Evolutionary conservation across 2,329 filamentous ascomycete genomes (phyloP).

Genomic region (Aspergillus brasiliensis): DNA sequence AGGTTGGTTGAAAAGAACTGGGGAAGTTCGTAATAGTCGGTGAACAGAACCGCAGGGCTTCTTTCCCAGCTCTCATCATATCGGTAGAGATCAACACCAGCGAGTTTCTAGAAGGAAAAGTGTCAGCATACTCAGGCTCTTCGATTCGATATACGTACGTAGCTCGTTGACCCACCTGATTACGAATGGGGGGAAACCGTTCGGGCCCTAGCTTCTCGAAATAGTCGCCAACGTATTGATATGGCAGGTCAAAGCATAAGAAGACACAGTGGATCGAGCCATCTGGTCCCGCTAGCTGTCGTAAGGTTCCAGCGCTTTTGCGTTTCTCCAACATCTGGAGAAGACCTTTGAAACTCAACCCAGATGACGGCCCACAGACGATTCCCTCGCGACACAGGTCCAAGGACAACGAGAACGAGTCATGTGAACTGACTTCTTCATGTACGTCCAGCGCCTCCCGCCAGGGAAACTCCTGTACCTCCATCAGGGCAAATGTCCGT

Average conservation of each 20-base stretch:
- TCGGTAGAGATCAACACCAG: constrained; percentile 54
- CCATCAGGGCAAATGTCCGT: constrained; percentile 54
- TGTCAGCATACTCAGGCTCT: constrained; percentile 7
- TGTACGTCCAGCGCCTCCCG: constrained; percentile 56
- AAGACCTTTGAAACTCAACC: constrained; percentile 59
- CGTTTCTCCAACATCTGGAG: constrained; percentile 54
- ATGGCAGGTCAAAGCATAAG: constrained; percentile 64
- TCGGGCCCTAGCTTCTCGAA: constrained; percentile 57
- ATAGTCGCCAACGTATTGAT: constrained; percentile 64
- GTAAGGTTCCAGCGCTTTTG: constrained; percentile 50
- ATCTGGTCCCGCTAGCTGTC: constrained; percentile 47
- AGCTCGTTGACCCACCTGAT: constrained; percentile 38
- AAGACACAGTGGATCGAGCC: constrained; percentile 59
- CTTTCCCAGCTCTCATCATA: constrained; percentile 61
- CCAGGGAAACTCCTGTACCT: constrained; percentile 61
- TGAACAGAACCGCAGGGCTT: constrained; percentile 43
- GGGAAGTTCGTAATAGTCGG: constrained; percentile 38
- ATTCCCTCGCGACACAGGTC: constrained; percentile 60
- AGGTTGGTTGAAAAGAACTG: constrained; percentile 22
- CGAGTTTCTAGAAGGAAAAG: constrained; percentile 42
- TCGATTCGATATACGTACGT: background rate
- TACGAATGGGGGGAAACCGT: constrained; percentile 54
- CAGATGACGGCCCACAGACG: constrained; percentile 63
- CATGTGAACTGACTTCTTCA: constrained; percentile 58
- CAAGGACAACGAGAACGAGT: constrained; percentile 58